These are phyloP conservation scores for Yamadazyma membranifaciens DNA, from an alignment of 1,139 yeast genomes.

Conservation along the genomic window DNA sequence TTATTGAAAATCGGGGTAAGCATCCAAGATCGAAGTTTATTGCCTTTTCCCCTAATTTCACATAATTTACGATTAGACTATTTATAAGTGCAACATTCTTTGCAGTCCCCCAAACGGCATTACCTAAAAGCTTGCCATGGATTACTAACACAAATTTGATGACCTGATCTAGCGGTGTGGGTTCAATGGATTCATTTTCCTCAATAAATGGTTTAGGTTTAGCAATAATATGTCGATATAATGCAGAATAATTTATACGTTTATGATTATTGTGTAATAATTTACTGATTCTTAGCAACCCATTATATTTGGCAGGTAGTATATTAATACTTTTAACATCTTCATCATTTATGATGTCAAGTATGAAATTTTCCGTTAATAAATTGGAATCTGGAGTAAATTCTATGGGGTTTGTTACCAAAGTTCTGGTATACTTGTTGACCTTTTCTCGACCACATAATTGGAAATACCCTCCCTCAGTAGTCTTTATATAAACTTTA, in stretches of 20 bases:
- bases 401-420: background rate
- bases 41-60: constrained; percentile 38
- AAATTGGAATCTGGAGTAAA: background rate
- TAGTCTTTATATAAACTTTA: constrained; percentile 21
- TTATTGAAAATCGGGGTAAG: constrained; percentile 30
- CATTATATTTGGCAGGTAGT: background rate
- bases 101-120: constrained; percentile 52
- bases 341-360: constrained; percentile 3
- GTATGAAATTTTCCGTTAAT: background rate
- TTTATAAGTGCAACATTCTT: constrained; percentile 46
- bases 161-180: background rate
- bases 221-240: constrained; percentile 1
- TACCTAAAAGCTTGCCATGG: constrained; percentile 49
- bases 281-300: background rate
- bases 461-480: constrained; percentile 21
- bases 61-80: constrained; percentile 32
- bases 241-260: background rate
- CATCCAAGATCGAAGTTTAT: constrained; percentile 20
- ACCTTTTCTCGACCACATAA: constrained; percentile 23
- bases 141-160: constrained; percentile 1
- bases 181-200: background rate
- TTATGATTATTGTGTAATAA: background rate
- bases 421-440: background rate
- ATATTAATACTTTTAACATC: background rate
- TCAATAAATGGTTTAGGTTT: background rate